Evolutionary conservation across 208 protist species (phyloP).

Genomic region (Crithidia mellificae): DNA sequence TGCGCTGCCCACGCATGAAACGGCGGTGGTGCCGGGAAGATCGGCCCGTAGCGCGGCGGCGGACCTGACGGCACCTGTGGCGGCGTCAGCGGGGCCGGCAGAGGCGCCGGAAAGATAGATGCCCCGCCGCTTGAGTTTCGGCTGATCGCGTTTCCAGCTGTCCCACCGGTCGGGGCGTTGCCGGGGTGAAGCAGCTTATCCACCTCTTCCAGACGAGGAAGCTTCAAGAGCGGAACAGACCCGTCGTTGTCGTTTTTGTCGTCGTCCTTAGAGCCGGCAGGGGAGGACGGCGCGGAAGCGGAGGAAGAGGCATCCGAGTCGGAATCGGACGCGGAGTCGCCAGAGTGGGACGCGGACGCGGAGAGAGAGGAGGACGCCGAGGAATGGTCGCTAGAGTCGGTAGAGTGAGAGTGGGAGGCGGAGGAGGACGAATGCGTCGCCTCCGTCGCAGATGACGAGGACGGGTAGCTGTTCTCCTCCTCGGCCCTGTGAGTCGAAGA

Average conservation of each 20-base stretch:
- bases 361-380: too few species aligned
- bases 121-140: neutral
- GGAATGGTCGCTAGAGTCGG: neutral
- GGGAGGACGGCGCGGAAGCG: constrained; percentile 4
- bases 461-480: constrained; percentile 3
- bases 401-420: too few species aligned
- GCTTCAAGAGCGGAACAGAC: constrained; percentile 6
- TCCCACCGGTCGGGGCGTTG: neutral
- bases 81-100: neutral
- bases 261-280: neutral
- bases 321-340: neutral
- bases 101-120: constrained; percentile 18
- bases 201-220: constrained; percentile 22
- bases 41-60: constrained; percentile 19
- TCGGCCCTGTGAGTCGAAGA: neutral
- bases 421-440: constrained; percentile 12
- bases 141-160: too few species aligned
- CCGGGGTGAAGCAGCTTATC: neutral
- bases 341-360: neutral
- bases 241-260: neutral
- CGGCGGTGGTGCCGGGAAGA: constrained; percentile 3
- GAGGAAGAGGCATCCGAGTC: neutral
- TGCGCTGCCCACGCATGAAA: neutral
- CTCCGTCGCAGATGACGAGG: constrained; percentile 7
- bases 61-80: neutral